Evolutionary conservation across 2,329 filamentous ascomycete species (phyloP).

Genomic region (Reticulascus tulasneorum): DNA sequence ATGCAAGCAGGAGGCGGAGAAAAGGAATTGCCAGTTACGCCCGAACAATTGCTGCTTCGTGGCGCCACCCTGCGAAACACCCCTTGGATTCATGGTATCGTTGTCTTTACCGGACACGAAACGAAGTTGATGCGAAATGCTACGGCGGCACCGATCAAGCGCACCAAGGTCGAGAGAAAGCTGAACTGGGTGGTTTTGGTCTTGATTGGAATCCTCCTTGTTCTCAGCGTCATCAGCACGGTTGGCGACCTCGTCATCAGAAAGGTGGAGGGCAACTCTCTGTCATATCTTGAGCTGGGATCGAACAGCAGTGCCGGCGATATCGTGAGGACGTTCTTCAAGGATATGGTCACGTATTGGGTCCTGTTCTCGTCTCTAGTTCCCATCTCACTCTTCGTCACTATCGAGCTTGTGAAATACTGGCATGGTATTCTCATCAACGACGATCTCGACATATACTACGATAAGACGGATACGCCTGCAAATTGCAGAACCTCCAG

Average conservation of each 20-base stretch:
- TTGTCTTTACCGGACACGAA: constrained; percentile 96
- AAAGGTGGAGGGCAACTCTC: constrained; percentile 54
- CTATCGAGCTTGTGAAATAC: constrained; percentile 96
- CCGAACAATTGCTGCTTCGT: constrained; percentile 88
- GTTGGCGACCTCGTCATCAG: constrained; percentile 84
- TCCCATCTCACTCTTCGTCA: constrained; percentile 96
- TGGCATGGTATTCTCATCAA: constrained; percentile 98
- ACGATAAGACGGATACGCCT: constrained; percentile 90
- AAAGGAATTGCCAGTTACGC: constrained; percentile 83
- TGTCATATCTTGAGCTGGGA: constrained; percentile 70
- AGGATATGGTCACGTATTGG: constrained; percentile 97
- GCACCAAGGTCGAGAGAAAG: constrained; percentile 90
- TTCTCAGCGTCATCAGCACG: constrained; percentile 84
- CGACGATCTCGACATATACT: constrained; percentile 96
- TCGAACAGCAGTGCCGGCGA: constrained; percentile 48
- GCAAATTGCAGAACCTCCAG: constrained; percentile 95
- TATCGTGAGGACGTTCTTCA: constrained; percentile 77
- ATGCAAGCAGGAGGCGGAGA: constrained; percentile 88
- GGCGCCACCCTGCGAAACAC: constrained; percentile 94
- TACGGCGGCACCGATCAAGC: constrained; percentile 94
- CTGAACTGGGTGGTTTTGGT: constrained; percentile 92
- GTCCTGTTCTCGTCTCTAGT: constrained; percentile 95
- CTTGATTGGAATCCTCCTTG: constrained; percentile 77
- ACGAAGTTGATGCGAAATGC: constrained; percentile 99
- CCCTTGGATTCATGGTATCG: constrained; percentile 92